Conservation (phyloP, 2,329 filamentous ascomycete species). For the Pseudogymnoascus sp. region DNA sequence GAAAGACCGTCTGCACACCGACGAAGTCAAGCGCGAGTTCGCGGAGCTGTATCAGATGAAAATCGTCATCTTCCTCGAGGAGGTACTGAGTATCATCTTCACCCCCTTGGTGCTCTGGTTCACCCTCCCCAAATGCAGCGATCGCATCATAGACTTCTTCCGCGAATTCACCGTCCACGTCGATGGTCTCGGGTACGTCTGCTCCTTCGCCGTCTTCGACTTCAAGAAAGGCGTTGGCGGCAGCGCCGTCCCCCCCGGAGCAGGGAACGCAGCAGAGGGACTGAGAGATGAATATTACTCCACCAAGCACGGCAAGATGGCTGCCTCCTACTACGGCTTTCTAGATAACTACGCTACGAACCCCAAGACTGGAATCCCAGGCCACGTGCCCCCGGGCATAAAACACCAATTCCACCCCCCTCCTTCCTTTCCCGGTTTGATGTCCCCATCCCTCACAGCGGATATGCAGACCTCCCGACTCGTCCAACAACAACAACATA, state of each 20-base stretch:
- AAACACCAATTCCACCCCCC: slow-evolving; percentile 63
- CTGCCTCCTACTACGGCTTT: slow-evolving; percentile 93
- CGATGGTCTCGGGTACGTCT: slow-evolving; percentile 90
- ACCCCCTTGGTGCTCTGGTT: slow-evolving; percentile 84
- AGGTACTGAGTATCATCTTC: slow-evolving; percentile 84
- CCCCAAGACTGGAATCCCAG: slow-evolving; percentile 56
- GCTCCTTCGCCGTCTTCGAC: slow-evolving; percentile 94
- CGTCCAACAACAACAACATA: slow-evolving; percentile 23
- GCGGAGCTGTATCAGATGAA: slow-evolving; percentile 86
- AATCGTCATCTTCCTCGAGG: slow-evolving; percentile 82
- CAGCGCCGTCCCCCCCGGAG: slow-evolving; percentile 22
- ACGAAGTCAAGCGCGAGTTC: slow-evolving; percentile 88
- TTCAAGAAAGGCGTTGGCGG: slow-evolving; percentile 71
- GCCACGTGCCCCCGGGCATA: slow-evolving; percentile 46
- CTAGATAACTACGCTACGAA: slow-evolving; percentile 82
- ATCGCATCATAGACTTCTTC: slow-evolving; percentile 95
- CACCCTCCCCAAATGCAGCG: slow-evolving; percentile 77
- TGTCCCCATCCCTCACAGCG: slow-evolving; percentile 49
- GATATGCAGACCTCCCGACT: slow-evolving; percentile 34
- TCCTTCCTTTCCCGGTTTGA: slow-evolving; percentile 63
- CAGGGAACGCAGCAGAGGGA: slow-evolving; percentile 39
- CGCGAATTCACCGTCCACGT: slow-evolving; percentile 96
- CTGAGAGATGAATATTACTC: slow-evolving; percentile 87
- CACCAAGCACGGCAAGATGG: slow-evolving; percentile 95
- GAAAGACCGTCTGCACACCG: slow-evolving; percentile 82